A percentile compares a stretch with the other conserved stretches of the same genome.
Evolutionary conservation across 2,329 filamentous ascomycete species (phyloP).

Genomic region (Magnaporthiopsis rhizophila): DNA sequence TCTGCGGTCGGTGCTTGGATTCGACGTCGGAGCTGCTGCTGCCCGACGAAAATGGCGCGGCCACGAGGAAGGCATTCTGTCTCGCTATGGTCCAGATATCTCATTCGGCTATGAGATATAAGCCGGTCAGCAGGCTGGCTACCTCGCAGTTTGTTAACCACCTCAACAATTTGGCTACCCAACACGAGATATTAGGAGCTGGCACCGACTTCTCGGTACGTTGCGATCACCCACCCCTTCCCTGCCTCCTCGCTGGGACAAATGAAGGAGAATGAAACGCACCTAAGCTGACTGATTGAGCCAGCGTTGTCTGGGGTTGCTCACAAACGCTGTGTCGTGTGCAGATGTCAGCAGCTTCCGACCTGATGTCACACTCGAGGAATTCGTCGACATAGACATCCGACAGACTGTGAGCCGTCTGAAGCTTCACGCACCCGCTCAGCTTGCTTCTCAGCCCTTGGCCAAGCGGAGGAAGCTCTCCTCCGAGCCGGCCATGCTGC

Average conservation of each 20-base stretch:
- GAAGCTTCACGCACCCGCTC: not conserved
- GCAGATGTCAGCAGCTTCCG: not conserved
- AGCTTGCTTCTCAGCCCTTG: conserved; percentile 1
- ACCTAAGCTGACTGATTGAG: not conserved
- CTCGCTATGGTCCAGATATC: conserved; percentile 19
- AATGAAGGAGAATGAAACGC: not conserved
- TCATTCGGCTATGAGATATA: conserved; percentile 15
- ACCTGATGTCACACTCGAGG: conserved; percentile 8
- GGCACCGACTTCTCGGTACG: conserved; percentile 19
- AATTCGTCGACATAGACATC: conserved; percentile 14
- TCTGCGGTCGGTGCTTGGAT: conserved; percentile 16
- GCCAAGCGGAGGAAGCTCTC: conserved; percentile 14
- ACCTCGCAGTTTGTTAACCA: conserved; percentile 16
- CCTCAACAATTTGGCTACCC: conserved; percentile 12
- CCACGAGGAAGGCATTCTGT: conserved; percentile 13
- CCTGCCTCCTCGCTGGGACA: not conserved
- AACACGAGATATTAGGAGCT: conserved; percentile 12
- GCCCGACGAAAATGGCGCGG: conserved; percentile 12
- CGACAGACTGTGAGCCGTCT: conserved; percentile 12
- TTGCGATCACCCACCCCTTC: not conserved
- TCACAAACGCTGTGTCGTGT: conserved; percentile 11
- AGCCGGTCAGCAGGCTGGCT: conserved; percentile 18
- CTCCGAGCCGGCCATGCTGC: conserved; percentile 5
- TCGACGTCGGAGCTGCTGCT: conserved; percentile 11
- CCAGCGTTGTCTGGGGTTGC: conserved; percentile 14